phyloP scores from a whole-genome alignment of 345 rosid species.

The Eutrema heterophyllum region DNA sequence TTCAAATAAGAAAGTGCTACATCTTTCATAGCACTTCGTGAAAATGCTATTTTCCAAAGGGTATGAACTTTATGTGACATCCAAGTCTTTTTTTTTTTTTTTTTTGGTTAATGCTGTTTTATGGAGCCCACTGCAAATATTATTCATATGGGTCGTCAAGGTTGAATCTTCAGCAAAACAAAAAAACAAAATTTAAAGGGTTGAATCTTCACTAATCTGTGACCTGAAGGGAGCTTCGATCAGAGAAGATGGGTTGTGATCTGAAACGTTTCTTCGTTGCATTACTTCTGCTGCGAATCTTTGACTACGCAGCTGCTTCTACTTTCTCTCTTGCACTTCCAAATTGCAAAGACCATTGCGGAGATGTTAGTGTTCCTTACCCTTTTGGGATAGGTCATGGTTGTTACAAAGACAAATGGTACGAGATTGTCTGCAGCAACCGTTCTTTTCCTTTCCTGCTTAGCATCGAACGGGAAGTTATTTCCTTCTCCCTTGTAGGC shows the following conservation, averaged over 20 bases:
- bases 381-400: slow-evolving; percentile 38
- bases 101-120: no score
- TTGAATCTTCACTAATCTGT: no score
- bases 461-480: background rate
- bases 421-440: slow-evolving; percentile 17
- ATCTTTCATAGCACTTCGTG: no score
- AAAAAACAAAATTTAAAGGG: no score
- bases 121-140: no score
- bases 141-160: no score
- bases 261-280: background rate
- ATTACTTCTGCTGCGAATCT: background rate
- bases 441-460: background rate
- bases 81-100: no score
- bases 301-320: background rate
- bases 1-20: no score
- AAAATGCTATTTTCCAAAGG: no score
- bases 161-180: no score
- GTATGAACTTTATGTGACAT: no score
- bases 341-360: slow-evolving; percentile 34
- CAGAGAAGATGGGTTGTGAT: background rate
- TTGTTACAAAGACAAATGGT: slow-evolving; percentile 17
- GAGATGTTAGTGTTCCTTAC: slow-evolving; percentile 33
- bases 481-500: background rate
- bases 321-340: background rate
- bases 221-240: no score